These are phyloP conservation scores for Monosporozyma aquatica DNA, from an alignment of 805 yeast species.

Conservation along the genomic window DNA sequence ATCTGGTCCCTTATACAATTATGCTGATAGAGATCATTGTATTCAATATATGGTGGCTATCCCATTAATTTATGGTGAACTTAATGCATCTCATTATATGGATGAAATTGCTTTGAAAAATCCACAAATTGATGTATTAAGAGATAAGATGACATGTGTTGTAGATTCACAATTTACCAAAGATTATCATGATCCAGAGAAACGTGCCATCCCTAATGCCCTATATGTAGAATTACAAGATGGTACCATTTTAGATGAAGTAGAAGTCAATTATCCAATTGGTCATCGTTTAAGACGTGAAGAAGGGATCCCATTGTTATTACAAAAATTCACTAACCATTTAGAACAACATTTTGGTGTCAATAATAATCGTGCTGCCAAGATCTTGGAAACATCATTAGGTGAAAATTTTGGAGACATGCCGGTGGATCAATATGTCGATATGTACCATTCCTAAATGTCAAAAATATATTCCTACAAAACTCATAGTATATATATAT, in stretches of 20 bases:
- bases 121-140: slow-evolving; percentile 43
- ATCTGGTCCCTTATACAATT: slow-evolving; percentile 50
- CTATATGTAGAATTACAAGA: slow-evolving; percentile 42
- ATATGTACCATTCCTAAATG: slow-evolving; percentile 24
- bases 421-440: slow-evolving; percentile 42
- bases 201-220: slow-evolving; percentile 52
- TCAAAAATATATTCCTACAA: too few species aligned
- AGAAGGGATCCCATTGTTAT: slow-evolving; percentile 49
- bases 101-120: slow-evolving; percentile 40
- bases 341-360: slow-evolving; percentile 38
- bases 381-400: slow-evolving; percentile 6
- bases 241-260: slow-evolving; percentile 45
- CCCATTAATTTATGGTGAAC: slow-evolving; percentile 45
- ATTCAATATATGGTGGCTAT: slow-evolving; percentile 56
- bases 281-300: slow-evolving; percentile 52
- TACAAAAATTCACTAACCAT: slow-evolving; percentile 44
- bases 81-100: slow-evolving; percentile 50
- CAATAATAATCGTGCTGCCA: slow-evolving; percentile 14
- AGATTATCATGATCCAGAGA: slow-evolving; percentile 48
- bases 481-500: neutral
- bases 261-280: slow-evolving; percentile 46
- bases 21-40: slow-evolving; percentile 59
- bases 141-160: slow-evolving; percentile 46
- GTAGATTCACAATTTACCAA: slow-evolving; percentile 40
- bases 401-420: slow-evolving; percentile 31